Base-by-base conservation (phyloP, 2,329 filamentous ascomycete species). In the Aureobasidium vineae region DNA sequence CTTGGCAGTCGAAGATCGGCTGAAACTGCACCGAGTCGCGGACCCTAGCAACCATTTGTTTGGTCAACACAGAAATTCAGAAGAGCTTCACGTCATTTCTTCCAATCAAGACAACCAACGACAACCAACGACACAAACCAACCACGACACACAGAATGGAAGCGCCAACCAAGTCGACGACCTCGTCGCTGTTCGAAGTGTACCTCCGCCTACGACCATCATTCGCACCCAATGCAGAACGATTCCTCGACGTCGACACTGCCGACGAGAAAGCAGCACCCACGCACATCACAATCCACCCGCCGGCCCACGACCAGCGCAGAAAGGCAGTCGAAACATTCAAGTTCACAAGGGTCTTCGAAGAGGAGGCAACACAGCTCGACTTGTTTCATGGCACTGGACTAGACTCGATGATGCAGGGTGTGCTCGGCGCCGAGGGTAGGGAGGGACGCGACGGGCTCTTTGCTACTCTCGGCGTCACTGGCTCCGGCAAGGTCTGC, bases 261-360 rank as follows among this genome's bases (percentile, higher is more conserved):
- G 72, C 72, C 33, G 72, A 72, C 45, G 74, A 75, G 23, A 71
- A 72, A 33, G 71, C 73, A 57, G 74, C 77, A 54, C 77, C 81
- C 1, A 82, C 80, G 19, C 81, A 84, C 71, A 82, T 84, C 70
- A 84, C 81, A 7, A 82, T 83, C 71, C 79, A 80, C 63, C 80
- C 82, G 8, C 92, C 93, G 0, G 90, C 92, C 2, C 90, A 88
- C 69, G 94, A 97, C 68, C 85, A 87, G 69, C 86, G 94, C 66
- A 59, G 54, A 31, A 91, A 94, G 71, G 92, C 93, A 0, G 87
- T 97, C 41, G 95, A 99, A 77, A 92, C 90, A 75, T 99, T 98
- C 75, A 91, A 89, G 1, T 99, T 99, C 75, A 99, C 95, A 0
- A 87, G 87, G 69, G 92, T 99, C 0, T 97, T 98, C 72, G 90